Evolutionary conservation across 139 green algal species (phyloP).

Genomic region (Volvox africanus): DNA sequence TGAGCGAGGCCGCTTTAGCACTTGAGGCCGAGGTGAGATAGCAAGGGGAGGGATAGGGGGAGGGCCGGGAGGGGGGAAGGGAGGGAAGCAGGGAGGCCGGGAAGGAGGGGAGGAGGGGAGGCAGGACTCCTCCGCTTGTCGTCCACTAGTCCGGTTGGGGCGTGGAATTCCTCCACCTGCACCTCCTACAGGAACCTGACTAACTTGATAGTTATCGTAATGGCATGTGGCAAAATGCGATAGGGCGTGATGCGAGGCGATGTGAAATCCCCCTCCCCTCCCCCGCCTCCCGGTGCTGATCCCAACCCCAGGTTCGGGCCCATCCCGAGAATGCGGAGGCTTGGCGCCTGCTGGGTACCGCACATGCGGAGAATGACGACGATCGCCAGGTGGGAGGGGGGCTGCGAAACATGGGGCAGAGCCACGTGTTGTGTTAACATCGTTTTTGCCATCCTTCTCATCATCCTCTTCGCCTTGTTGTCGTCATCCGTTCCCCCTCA

Average conservation of each 20-base stretch:
- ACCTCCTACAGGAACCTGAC: too few species aligned
- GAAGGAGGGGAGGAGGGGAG: too few species aligned
- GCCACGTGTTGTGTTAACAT: not conserved
- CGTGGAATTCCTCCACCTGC: too few species aligned
- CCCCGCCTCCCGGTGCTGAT: not conserved
- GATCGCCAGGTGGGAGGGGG: constrained; percentile 79
- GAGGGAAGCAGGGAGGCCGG: too few species aligned
- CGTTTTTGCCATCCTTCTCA: not conserved
- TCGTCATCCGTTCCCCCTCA: not conserved
- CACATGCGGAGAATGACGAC: constrained; percentile 99
- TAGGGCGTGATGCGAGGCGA: too few species aligned
- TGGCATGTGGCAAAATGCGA: too few species aligned
- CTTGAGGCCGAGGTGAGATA: constrained; percentile 92
- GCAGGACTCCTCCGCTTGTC: too few species aligned
- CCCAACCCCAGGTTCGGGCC: constrained; percentile 28
- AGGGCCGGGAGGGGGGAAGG: too few species aligned
- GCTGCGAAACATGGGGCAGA: not conserved
- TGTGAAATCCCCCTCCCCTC: not conserved
- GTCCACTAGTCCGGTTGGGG: too few species aligned
- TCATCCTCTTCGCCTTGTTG: not conserved
- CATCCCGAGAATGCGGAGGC: constrained; percentile 84
- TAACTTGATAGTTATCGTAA: too few species aligned
- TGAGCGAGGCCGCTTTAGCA: constrained; percentile 94
- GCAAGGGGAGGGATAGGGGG: too few species aligned
- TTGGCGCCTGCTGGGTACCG: constrained; percentile 95